These are phyloP conservation scores for Ophiostoma sp. DNA, from an alignment of 2,329 filamentous ascomycete genomes.

Conservation along the genomic window DNA sequence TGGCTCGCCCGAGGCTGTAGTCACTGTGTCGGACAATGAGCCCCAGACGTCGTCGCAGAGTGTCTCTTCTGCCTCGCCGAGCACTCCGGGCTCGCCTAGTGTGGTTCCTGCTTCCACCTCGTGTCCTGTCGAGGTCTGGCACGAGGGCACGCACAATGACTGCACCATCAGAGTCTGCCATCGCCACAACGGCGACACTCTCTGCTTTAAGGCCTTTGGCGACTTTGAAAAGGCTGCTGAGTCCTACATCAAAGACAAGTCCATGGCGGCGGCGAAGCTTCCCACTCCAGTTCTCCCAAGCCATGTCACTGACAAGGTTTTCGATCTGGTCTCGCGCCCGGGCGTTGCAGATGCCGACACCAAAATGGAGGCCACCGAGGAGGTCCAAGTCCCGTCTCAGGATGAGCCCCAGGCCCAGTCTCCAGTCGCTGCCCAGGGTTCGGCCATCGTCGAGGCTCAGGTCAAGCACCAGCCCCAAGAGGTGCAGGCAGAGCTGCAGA, in stretches of 20 bases:
- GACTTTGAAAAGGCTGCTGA: neutral
- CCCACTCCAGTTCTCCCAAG: neutral
- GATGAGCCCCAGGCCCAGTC: neutral
- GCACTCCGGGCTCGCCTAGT: neutral
- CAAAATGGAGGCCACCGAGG: neutral
- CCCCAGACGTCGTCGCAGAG: neutral
- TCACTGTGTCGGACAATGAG: neutral
- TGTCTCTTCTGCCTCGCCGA: neutral
- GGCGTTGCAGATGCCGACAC: neutral
- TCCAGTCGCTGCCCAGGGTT: neutral
- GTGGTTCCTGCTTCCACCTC: neutral
- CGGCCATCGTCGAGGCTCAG: neutral
- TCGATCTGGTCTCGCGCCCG: neutral
- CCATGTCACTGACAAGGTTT: neutral
- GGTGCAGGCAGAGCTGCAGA: neutral
- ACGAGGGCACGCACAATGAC: conserved; percentile 5
- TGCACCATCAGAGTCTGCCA: conserved; percentile 18
- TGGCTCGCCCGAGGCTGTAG: neutral
- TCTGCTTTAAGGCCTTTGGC: neutral
- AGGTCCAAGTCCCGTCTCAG: neutral
- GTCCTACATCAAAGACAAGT: neutral
- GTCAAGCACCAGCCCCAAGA: neutral
- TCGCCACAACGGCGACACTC: conserved; percentile 4
- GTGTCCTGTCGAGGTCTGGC: conserved; percentile 7
- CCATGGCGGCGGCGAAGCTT: neutral